Evolutionary conservation across 495 filamentous ascomycete genomes (phyloP).

Genomic region (Acidomyces sp.): DNA sequence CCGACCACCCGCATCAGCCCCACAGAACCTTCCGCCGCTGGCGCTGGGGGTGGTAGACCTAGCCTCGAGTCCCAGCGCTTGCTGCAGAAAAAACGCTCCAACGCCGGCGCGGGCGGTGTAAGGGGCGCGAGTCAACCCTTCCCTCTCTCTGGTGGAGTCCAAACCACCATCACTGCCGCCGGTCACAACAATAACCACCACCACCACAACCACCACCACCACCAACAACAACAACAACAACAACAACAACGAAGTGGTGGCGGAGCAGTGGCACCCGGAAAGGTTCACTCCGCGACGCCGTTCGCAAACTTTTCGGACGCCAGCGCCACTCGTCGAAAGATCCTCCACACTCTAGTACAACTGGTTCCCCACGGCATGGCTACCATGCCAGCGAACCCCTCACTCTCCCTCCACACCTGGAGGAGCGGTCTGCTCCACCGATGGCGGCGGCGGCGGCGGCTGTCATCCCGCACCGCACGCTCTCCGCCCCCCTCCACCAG

Average conservation of each 20-base stretch:
- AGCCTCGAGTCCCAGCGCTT: constrained; percentile 6
- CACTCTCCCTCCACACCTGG: not conserved
- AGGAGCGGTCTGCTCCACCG: constrained; percentile 4
- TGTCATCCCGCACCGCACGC: constrained; percentile 9
- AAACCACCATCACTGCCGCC: no score
- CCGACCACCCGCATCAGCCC: no score
- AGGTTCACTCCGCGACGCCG: constrained; percentile 19
- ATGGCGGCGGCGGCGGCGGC: not conserved
- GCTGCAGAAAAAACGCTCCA: constrained; percentile 14
- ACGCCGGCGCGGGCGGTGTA: constrained; percentile 2
- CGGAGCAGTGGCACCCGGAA: no score
- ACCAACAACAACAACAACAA: no score
- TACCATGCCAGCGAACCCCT: constrained; percentile 15
- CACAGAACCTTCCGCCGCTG: no score
- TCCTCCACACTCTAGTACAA: not conserved
- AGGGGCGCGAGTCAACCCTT: constrained; percentile 6
- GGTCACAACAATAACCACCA: no score
- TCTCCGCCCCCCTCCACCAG: constrained; percentile 14
- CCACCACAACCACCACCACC: no score
- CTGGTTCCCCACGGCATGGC: constrained; percentile 14
- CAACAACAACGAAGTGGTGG: no score
- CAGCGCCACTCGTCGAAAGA: not conserved
- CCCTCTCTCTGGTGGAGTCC: no score
- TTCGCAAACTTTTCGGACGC: constrained; percentile 20
- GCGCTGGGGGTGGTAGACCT: constrained; percentile 4